phyloP scores from a whole-genome alignment of 306 rosid genomes.

The Casuarina equisetifolia region DNA sequence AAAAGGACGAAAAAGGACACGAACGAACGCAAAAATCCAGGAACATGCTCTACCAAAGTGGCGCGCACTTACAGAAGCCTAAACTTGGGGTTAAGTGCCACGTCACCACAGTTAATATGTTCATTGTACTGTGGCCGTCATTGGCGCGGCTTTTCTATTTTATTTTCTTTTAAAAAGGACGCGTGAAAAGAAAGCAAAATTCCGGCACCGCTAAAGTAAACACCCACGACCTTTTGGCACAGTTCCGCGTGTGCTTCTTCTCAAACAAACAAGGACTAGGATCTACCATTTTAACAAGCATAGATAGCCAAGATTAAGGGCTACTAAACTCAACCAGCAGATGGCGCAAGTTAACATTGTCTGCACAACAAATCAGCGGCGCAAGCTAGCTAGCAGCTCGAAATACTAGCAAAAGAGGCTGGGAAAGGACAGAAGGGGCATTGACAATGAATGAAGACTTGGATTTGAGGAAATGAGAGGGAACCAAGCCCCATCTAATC shows the following conservation, averaged over 20 bases:
- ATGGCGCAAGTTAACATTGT: constrained; percentile 9
- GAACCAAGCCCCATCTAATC: background rate
- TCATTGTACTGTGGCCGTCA: no score
- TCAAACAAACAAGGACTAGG: background rate
- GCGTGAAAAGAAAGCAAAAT: constrained; percentile 29
- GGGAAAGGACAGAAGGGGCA: constrained; percentile 26
- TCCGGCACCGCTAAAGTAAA: background rate
- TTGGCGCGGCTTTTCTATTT: no score
- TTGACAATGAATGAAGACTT: background rate
- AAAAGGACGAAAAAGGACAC: background rate
- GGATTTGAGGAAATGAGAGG: background rate
- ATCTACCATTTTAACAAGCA: background rate
- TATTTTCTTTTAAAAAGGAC: background rate
- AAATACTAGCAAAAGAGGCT: constrained; percentile 26
- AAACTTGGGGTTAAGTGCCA: background rate
- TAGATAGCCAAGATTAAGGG: background rate
- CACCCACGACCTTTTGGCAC: background rate
- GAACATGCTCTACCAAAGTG: background rate
- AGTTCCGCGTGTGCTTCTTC: background rate
- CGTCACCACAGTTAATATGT: no score
- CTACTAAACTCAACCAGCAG: constrained; percentile 3
- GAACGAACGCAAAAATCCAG: background rate
- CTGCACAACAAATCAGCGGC: no score
- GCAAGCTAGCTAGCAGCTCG: no score
- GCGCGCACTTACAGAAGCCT: background rate